Evolutionary conservation across 352 stramenopile genomes (phyloP), one percentile per base, ranked within the genome.

Genomic region (Pythium rishiriense): DNA sequence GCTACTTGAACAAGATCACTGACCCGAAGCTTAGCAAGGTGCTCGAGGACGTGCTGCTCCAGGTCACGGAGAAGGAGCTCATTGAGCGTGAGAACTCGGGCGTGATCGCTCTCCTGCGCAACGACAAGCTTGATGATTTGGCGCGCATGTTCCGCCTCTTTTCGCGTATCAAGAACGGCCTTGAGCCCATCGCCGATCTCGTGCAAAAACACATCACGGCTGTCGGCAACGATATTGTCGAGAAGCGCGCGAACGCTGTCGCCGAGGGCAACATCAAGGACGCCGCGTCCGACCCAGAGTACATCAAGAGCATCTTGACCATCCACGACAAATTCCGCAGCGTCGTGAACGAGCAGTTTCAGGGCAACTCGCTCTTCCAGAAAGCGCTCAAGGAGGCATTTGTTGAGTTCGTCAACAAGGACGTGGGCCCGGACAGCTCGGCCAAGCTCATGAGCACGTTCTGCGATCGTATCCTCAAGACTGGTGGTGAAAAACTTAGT

Each of bases 351-450:
- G 90, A 98, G 45, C 95, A 99, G 62, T 99, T 99, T 77, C 80
- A 86, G 10, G 93, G 89, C 47, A 97, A 99, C 70, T 96, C 96
- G 33, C 85, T 99, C 1, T 99, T 99, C 69, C 97, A 99, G 79
- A 99, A 99, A 81, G 97, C 97, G 3, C 79, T 99, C 46, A 99
- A 99, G 79, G 97, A 99, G 57, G 98, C 98, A 0, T 99, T 99
- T 76, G 96, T 99, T 26, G 96, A 98, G 66, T 98, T 99, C 77
- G 92, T 99, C 12, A 99, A 99, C 83, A 98, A 97, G 63, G 96
- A 99, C 62, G 97, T 99, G 1, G 97, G 88, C 2, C 95, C 97
- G 11, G 97, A 96, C 79, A 98, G 94, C 65, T 99, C 98, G 57
- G 97, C 98, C 2, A 98, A 99, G 74, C 81, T 99, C n/a, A 98